Evolutionary conservation across 805 yeast species (phyloP).

Genomic region (Cyberlindnera amylophila): DNA sequence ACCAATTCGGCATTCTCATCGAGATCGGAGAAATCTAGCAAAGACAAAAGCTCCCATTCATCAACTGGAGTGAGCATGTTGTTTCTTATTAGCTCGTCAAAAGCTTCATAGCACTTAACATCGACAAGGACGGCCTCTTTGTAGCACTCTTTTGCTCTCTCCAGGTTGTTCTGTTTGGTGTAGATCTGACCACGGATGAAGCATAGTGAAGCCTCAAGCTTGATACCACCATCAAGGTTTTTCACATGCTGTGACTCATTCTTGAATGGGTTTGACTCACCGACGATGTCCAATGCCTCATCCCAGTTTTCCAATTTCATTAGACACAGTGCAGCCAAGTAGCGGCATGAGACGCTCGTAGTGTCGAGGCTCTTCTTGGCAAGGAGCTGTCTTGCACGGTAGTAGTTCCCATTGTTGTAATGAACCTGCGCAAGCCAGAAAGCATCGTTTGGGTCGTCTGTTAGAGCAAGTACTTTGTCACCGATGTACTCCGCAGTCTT

Average conservation of each 20-base stretch:
- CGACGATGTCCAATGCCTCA: constrained; percentile 82
- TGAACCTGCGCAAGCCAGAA: constrained; percentile 95
- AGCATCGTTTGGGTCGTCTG: constrained; percentile 88
- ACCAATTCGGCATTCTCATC: constrained; percentile 81
- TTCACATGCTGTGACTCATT: constrained; percentile 34
- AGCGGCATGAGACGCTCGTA: constrained; percentile 69
- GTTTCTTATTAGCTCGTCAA: constrained; percentile 68
- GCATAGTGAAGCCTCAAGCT: constrained; percentile 83
- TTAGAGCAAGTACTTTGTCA: constrained; percentile 80
- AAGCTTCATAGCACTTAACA: constrained; percentile 91
- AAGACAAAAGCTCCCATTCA: constrained; percentile 74
- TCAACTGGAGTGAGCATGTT: constrained; percentile 78
- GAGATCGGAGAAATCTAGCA: constrained; percentile 64
- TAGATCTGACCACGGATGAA: constrained; percentile 80
- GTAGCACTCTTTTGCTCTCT: constrained; percentile 79
- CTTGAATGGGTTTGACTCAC: constrained; percentile 74
- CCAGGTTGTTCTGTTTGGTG: constrained; percentile 78
- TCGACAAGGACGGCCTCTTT: constrained; percentile 85
- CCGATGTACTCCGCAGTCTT: constrained; percentile 88
- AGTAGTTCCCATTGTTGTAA: constrained; percentile 69
- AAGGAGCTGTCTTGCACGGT: constrained; percentile 72
- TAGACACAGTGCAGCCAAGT: constrained; percentile 72
- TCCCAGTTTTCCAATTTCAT: constrained; percentile 75
- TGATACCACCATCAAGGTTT: constrained; percentile 77
- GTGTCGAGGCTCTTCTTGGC: constrained; percentile 49